Base-by-base conservation (phyloP, 2,329 filamentous ascomycete species). In the Hawksworthiomyces lignivorus region DNA sequence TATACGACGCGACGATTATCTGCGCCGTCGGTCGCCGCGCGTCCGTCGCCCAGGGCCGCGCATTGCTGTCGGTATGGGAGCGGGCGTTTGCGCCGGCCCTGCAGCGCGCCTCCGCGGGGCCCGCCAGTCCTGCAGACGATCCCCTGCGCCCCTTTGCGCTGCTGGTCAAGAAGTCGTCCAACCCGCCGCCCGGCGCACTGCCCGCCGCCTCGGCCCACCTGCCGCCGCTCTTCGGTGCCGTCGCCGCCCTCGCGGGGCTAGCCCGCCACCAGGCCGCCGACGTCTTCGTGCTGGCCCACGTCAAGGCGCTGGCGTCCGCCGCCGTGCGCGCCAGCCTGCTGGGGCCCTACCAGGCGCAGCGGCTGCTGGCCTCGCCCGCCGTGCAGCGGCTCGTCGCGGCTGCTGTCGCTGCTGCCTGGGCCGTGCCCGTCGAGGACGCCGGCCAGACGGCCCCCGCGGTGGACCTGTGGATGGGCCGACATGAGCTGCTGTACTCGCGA, bases 391-490 rank as follows among this genome's bases (percentile, higher is more conserved):
- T 76, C 52, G 75, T 90, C 19, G 60, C 67, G 19, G 65, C 61
- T 3, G 70, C 78, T 44, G 69, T 89, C 8, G 66, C 71, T 38
- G 62, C 73, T 44, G 79, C 82, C 53, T 81, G 75, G 75, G 52
- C 68, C 12, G 75, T 68, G 44, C 58, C 53, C 1, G 66, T 82
- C 0, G 79, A 84, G 44, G 73, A 81, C 48, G 84, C 85, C 4
- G 84, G 82, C 5, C 84, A 90, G 65, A 79, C 69, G 42, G 80
- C 87, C 48, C 86, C 86, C 1, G 73, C 80, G 2, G 80, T 90
- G 74, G 86, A 92, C 64, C 59, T 92, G 24, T 92, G 86, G 85
- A 72, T 88, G 55, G 86, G 86, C 4, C 72, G 86, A 56, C 86
- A 92, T 60, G 86, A 92, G 69, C 67, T 87, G 57, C 60, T 92